Conservation (phyloP, 805 yeast species). For the Starmerella bombi region DNA sequence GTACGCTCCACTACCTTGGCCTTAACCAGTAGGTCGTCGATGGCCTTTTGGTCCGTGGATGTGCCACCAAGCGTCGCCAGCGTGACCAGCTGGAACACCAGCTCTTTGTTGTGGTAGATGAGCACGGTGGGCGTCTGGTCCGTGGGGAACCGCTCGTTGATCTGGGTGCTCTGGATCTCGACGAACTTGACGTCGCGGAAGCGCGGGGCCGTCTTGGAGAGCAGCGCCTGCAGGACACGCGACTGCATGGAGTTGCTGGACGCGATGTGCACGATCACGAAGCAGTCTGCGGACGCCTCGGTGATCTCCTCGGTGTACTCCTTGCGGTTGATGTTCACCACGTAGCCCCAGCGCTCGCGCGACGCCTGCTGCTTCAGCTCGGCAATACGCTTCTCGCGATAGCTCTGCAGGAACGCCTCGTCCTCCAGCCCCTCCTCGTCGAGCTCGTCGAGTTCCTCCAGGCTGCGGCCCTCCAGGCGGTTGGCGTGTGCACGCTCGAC, state of each 20-base stretch:
- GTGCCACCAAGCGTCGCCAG: slow-evolving; percentile 75
- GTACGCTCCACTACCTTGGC: slow-evolving; percentile 49
- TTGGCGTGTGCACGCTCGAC: slow-evolving; percentile 66
- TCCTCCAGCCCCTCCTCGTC: slow-evolving; percentile 94
- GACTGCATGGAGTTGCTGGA: slow-evolving; percentile 52
- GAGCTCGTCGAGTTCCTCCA: slow-evolving; percentile 72
- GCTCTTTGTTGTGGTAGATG: slow-evolving; percentile 65
- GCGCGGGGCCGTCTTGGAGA: slow-evolving; percentile 45
- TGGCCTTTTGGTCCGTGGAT: slow-evolving; percentile 50
- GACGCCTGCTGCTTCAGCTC: slow-evolving; percentile 52
- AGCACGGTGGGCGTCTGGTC: slow-evolving; percentile 81
- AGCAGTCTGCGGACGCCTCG: slow-evolving; percentile 48
- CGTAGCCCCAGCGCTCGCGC: slow-evolving; percentile 54
- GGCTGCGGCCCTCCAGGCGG: slow-evolving; percentile 58
- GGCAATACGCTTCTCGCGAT: slow-evolving; percentile 63
- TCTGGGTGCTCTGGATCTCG: slow-evolving; percentile 81
- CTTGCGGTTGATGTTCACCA: slow-evolving; percentile 67
- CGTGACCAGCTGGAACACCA: slow-evolving; percentile 69
- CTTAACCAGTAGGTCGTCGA: slow-evolving; percentile 59
- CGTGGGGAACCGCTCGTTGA: slow-evolving; percentile 86
- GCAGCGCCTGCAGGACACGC: slow-evolving; percentile 50
- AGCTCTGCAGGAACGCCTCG: slow-evolving; percentile 51
- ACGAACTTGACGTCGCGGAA: slow-evolving; percentile 79
- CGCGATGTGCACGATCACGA: slow-evolving; percentile 67
- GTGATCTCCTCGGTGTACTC: slow-evolving; percentile 83